A percentile compares a stretch with the other conserved stretches of the same genome.
Conservation (phyloP, 208 protist species). For the Entamoeba invadens region DNA sequence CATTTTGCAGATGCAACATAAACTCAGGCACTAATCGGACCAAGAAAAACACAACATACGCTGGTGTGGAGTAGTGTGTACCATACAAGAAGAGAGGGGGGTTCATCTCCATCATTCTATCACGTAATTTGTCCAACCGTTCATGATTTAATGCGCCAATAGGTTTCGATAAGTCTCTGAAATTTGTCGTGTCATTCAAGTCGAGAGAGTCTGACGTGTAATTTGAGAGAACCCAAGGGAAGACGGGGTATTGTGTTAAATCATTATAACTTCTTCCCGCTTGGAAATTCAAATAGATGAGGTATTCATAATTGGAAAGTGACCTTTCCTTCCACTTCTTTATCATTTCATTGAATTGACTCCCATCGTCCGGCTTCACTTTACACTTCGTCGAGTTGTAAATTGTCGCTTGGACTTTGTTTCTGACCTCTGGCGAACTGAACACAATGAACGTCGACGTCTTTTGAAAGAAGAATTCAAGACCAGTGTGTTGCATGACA, state of each 20-base stretch:
- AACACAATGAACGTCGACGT: not conserved
- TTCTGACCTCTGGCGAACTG: not conserved
- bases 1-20: constrained; percentile 12
- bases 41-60: constrained; percentile 72
- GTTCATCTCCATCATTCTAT: not conserved
- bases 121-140: not conserved
- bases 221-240: constrained; percentile 67
- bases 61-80: constrained; percentile 75
- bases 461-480: not conserved
- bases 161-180: constrained; percentile 56
- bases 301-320: constrained; percentile 66
- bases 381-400: not conserved
- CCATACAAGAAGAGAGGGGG: constrained; percentile 58
- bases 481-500: not conserved
- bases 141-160: constrained; percentile 17
- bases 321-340: constrained; percentile 52
- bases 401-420: not conserved
- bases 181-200: constrained; percentile 51
- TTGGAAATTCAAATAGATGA: constrained; percentile 61
- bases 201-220: constrained; percentile 54
- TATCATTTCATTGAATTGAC: not conserved
- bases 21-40: constrained; percentile 39
- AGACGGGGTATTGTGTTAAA: constrained; percentile 61
- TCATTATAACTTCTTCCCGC: constrained; percentile 52
- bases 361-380: not conserved